A percentile compares a stretch with the other conserved stretches of the same genome.
phyloP scores from a whole-genome alignment of 164 flowering plant genomes.

The Vitis rupestris region DNA sequence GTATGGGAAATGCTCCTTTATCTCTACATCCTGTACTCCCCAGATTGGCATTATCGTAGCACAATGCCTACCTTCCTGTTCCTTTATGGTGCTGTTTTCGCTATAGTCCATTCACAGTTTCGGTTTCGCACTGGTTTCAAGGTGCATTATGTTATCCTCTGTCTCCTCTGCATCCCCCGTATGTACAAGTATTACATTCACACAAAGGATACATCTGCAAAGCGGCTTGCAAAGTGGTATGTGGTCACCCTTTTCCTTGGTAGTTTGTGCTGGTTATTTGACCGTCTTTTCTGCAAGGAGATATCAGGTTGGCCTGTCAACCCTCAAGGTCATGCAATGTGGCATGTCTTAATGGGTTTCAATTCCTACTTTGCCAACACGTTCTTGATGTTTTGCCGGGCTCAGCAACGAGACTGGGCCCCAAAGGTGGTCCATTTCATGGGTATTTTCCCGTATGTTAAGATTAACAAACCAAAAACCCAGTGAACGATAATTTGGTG shows the following conservation, averaged over 20 bases:
- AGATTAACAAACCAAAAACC: conserved; percentile 59
- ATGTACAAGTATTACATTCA: conserved; percentile 85
- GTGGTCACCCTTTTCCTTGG: conserved; percentile 47
- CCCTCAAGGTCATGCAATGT: conserved; percentile 82
- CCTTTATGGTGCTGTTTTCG: conserved; percentile 68
- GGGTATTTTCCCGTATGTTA: conserved; percentile 71
- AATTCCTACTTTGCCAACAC: conserved; percentile 79
- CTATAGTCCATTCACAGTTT: conserved; percentile 54
- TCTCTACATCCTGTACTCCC: conserved; percentile 76
- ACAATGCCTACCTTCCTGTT: conserved; percentile 86
- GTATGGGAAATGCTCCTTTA: conserved; percentile 86
- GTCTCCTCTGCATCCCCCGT: conserved; percentile 76
- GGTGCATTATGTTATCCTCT: conserved; percentile 60
- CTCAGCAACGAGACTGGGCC: conserved; percentile 69
- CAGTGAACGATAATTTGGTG: conserved; percentile 33
- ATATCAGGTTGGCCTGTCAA: conserved; percentile 52
- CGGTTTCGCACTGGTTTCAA: conserved; percentile 63
- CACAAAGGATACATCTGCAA: conserved; percentile 54
- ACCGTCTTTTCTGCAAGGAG: conserved; percentile 52
- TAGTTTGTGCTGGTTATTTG: conserved; percentile 60
- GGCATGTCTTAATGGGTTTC: conserved; percentile 82
- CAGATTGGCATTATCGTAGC: conserved; percentile 87
- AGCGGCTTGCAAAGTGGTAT: conserved; percentile 65
- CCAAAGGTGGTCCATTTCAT: conserved; percentile 51
- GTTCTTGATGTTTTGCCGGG: conserved; percentile 86